phyloP scores from a whole-genome alignment of 345 rosid species.

The Gossypium arboreum region DNA sequence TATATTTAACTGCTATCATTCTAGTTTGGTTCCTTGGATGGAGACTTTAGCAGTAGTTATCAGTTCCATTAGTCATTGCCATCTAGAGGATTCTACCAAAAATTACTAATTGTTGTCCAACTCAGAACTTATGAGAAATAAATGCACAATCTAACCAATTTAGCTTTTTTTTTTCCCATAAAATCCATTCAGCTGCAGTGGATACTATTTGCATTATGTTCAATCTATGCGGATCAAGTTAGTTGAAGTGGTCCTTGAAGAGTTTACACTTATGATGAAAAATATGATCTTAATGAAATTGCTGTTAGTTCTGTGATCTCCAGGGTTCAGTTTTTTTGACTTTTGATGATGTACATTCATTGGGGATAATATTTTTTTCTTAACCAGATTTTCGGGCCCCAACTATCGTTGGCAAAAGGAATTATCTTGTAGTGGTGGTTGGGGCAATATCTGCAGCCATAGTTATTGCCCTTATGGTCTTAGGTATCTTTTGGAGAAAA shows the following conservation, averaged over 20 bases:
- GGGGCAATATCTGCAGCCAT: slow-evolving; percentile 33
- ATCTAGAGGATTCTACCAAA: neutral
- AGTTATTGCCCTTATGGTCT: slow-evolving; percentile 34
- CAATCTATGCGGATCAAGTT: neutral
- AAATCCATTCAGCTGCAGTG: neutral
- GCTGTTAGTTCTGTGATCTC: neutral
- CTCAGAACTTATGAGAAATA: neutral
- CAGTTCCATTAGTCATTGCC: neutral
- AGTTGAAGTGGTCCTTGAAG: neutral
- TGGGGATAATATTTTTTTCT: slow-evolving; percentile 14
- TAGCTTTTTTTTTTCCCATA: neutral
- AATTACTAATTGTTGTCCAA: neutral
- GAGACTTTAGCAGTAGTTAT: neutral
- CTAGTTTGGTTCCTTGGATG: neutral
- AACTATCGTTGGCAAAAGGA: slow-evolving; percentile 22
- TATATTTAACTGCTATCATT: neutral
- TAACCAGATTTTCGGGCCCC: slow-evolving; percentile 63
- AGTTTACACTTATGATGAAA: neutral
- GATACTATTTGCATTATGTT: neutral
- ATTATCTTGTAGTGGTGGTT: slow-evolving; percentile 22
- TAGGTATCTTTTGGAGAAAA: slow-evolving; percentile 41
- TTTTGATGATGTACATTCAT: slow-evolving; percentile 4
- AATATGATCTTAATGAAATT: neutral
- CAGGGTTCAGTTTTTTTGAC: neutral
- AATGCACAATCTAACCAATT: neutral